Conservation (phyloP, 2,329 filamentous ascomycete genomes). For the Paraconiothyrium sp. region DNA sequence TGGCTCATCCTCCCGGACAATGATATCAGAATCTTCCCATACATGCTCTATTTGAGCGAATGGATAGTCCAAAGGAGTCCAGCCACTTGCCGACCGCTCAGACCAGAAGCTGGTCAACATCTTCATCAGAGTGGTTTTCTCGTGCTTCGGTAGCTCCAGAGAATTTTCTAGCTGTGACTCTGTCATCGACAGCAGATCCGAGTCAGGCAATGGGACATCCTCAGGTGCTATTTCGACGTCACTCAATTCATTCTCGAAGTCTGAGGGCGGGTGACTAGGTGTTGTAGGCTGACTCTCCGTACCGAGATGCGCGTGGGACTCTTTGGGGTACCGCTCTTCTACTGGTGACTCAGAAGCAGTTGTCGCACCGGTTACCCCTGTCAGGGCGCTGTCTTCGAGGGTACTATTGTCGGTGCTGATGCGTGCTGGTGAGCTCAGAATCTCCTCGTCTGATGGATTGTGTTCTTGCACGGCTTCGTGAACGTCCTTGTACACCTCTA, state of each 20-base stretch:
- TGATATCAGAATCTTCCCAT: slow-evolving; percentile 95
- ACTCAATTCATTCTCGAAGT: slow-evolving; percentile 63
- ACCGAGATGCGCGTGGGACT: slow-evolving; percentile 24
- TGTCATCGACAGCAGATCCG: slow-evolving; percentile 61
- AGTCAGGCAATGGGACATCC: slow-evolving; percentile 69
- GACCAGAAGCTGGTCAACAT: slow-evolving; percentile 99
- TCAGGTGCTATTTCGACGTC: slow-evolving; percentile 78
- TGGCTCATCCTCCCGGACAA: slow-evolving; percentile 96
- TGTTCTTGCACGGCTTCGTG: slow-evolving; percentile 90
- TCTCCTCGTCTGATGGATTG: slow-evolving; percentile 72
- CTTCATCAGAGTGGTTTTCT: slow-evolving; percentile 92
- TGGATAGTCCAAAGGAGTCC: slow-evolving; percentile 92
- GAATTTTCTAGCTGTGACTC: slow-evolving; percentile 67
- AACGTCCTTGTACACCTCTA: slow-evolving; percentile 94
- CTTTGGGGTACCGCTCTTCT: slow-evolving; percentile 38
- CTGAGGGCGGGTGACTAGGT: slow-evolving; percentile 58
- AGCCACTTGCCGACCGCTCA: slow-evolving; percentile 93
- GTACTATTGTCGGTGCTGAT: slow-evolving; percentile 50
- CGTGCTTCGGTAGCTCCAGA: slow-evolving; percentile 86
- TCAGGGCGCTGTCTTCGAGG: slow-evolving; percentile 46
- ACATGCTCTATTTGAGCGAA: slow-evolving; percentile 85
- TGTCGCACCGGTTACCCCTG: slow-evolving; percentile 44
- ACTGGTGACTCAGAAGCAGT: slow-evolving; percentile 47
- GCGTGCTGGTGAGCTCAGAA: slow-evolving; percentile 44
- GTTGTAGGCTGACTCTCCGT: slow-evolving; percentile 40